phyloP scores from a whole-genome alignment of 2,329 filamentous ascomycete species.

The Ceratocystis eucalypticola region DNA sequence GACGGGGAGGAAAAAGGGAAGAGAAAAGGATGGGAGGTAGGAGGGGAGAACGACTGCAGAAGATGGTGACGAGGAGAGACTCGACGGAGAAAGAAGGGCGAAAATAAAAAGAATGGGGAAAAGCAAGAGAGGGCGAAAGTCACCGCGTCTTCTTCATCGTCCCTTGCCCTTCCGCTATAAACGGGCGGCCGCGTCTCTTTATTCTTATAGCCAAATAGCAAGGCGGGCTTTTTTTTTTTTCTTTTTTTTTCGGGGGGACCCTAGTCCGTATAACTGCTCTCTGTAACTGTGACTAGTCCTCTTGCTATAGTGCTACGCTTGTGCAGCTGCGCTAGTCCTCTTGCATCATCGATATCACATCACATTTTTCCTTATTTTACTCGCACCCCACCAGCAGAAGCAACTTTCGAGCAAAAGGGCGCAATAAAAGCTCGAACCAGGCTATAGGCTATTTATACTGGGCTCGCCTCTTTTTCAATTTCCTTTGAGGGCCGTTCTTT shows the following conservation, averaged over 20 bases:
- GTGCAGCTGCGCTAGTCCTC: not conserved
- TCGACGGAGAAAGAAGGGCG: not conserved
- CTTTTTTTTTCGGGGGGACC: not conserved
- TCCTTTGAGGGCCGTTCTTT: not conserved
- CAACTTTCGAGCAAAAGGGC: too few relatives aligned
- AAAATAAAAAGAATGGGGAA: not conserved
- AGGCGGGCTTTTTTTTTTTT: not conserved
- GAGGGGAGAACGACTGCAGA: not conserved
- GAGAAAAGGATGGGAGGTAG: too few relatives aligned
- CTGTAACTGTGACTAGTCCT: too few relatives aligned
- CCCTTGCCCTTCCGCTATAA: not conserved
- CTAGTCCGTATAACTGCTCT: not conserved
- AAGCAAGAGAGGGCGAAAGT: not conserved
- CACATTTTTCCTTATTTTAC: not conserved
- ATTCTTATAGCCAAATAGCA: not conserved
- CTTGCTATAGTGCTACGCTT: not conserved
- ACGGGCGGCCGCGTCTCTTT: not conserved
- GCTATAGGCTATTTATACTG: too few relatives aligned
- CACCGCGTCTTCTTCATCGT: not conserved
- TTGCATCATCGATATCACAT: not conserved
- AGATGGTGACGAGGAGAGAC: not conserved
- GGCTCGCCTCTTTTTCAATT: not conserved
- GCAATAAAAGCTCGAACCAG: too few relatives aligned
- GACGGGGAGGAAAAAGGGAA: not conserved
- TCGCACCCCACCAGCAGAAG: too few relatives aligned